These are phyloP conservation scores for Neofusicoccum sp. DNA, from an alignment of 2,329 filamentous ascomycete species.

Conservation along the genomic window DNA sequence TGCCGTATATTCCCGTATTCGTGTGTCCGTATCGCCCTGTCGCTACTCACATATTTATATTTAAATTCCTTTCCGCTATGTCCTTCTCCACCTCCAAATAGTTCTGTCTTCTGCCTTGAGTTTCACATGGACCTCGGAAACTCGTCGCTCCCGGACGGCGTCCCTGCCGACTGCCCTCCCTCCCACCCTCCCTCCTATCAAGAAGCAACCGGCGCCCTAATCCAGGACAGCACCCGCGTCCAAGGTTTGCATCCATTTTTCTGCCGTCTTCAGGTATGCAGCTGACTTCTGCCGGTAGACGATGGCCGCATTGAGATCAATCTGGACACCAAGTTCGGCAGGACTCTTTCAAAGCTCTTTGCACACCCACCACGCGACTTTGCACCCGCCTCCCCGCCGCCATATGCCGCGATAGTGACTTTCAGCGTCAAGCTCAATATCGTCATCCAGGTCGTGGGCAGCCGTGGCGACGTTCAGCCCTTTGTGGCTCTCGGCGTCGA, in stretches of 20 bases:
- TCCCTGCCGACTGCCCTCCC: too few relatives aligned
- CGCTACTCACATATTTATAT: too few relatives aligned
- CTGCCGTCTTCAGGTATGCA: too few relatives aligned
- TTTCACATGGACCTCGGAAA: too few relatives aligned
- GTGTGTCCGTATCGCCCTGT: too few relatives aligned
- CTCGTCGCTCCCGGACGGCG: too few relatives aligned
- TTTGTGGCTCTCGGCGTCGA: conserved; percentile 51
- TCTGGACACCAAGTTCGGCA: not conserved
- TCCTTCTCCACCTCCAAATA: too few relatives aligned
- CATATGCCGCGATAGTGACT: not conserved
- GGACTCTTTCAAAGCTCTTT: not conserved
- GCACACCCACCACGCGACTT: not conserved
- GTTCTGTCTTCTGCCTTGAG: too few relatives aligned
- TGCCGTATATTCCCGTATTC: too few relatives aligned
- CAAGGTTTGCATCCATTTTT: not conserved
- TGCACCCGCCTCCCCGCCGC: not conserved
- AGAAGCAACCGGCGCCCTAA: not conserved
- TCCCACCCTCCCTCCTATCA: not conserved
- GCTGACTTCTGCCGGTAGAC: not conserved
- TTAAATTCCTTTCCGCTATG: too few relatives aligned
- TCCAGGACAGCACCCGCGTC: not conserved
- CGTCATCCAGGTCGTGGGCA: conserved; percentile 50
- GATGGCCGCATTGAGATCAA: not conserved
- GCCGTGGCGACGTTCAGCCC: conserved; percentile 50
- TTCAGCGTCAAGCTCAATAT: conserved; percentile 37